Evolutionary conservation across 257 asterid genomes (phyloP).

Genomic region (Solanum acaule): DNA sequence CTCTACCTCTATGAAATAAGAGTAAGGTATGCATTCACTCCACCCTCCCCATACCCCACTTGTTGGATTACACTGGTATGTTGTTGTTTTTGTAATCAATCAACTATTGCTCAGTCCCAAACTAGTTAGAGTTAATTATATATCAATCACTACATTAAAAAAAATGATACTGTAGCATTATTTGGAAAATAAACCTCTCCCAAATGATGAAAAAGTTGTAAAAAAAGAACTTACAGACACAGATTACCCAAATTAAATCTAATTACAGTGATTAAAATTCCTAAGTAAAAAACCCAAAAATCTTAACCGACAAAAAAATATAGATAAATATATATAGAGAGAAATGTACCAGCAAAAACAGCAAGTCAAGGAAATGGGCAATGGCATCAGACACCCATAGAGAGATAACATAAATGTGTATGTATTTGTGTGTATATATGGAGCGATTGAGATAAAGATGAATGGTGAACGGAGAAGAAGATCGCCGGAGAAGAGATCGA

Average conservation of each 20-base stretch:
- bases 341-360: not conserved
- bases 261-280: not conserved
- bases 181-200: not conserved
- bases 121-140: not conserved
- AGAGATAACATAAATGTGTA: not conserved
- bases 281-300: not conserved
- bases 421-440: not conserved
- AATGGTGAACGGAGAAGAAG: not conserved
- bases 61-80: not conserved
- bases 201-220: not conserved
- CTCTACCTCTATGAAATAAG: not conserved
- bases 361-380: not conserved
- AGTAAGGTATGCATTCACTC: not conserved
- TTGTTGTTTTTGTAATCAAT: not conserved
- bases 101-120: not conserved
- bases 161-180: not conserved
- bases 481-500: not conserved
- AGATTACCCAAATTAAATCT: not conserved
- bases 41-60: not conserved
- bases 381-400: not conserved
- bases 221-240: not conserved
- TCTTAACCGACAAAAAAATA: not conserved
- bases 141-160: not conserved
- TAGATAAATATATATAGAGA: not conserved
- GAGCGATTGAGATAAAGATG: not conserved